A percentile compares a stretch with the other conserved stretches of the same genome.
Conservation (phyloP, 768 basidiomycete genomes). For the Albatrellus ellisii region DNA sequence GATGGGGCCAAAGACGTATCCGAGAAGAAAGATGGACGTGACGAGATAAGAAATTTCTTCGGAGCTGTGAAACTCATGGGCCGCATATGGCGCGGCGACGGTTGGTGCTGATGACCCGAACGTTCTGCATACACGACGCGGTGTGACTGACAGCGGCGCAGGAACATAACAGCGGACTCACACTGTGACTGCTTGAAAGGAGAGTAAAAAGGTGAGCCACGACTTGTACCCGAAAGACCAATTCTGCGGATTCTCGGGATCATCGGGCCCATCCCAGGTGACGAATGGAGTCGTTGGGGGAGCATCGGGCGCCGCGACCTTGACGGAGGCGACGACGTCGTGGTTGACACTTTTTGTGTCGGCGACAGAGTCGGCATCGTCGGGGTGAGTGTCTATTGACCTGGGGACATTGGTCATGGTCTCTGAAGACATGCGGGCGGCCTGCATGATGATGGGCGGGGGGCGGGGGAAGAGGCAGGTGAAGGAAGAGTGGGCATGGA, state of each 20-base stretch:
- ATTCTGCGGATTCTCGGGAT: slow-evolving; percentile 13
- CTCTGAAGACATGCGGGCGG: too few species aligned
- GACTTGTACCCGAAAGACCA: slow-evolving; percentile 9
- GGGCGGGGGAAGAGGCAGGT: too few species aligned
- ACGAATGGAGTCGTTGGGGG: too few species aligned
- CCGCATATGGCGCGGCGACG: slow-evolving; percentile 4
- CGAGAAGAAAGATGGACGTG: slow-evolving; percentile 12
- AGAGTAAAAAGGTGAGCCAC: slow-evolving; percentile 6
- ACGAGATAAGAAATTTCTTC: slow-evolving; percentile 15
- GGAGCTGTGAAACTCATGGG: slow-evolving; percentile 10
- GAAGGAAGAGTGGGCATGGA: too few species aligned
- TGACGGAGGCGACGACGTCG: too few species aligned
- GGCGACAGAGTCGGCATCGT: too few species aligned
- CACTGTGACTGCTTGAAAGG: slow-evolving; percentile 7
- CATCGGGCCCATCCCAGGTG: slow-evolving; percentile 9
- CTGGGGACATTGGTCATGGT: too few species aligned
- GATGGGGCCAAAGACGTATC: slow-evolving; percentile 14
- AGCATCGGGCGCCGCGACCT: too few species aligned
- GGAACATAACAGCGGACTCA: slow-evolving; percentile 1
- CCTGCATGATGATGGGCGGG: too few species aligned
- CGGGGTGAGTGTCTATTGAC: too few species aligned
- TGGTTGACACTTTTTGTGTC: too few species aligned
- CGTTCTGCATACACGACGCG: slow-evolving; percentile 4
- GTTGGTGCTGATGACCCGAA: slow-evolving; percentile 18
- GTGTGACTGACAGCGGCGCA: not conserved